Base-by-base conservation (phyloP, 257 asterid species). In the Dorcoceras hygrometricum region DNA sequence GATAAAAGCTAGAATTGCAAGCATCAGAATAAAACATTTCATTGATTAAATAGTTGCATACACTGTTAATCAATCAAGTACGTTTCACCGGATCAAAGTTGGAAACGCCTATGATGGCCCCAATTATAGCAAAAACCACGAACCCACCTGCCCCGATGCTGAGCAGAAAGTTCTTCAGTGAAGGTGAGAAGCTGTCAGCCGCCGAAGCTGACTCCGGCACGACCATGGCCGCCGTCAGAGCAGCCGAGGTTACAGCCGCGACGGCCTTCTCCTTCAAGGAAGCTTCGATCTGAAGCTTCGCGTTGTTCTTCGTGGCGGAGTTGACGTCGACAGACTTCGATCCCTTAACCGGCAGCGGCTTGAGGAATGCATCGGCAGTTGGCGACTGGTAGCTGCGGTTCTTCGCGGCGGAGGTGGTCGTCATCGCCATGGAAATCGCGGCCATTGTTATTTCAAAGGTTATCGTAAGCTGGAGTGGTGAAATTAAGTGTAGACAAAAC, bases 91-190 rank as follows among this genome's bases (percentile, higher is more conserved):
- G 51, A 4, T 43, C 51, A 4, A 43, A 12, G 51, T 43, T 43
- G 51, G 51, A 43, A 14, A 43, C 51, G 19, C 51, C 51, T 12
- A 43, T 43, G 19, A 43, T 19, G 4, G 51, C 51, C 19, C 51
- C 51, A 14, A 43, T 43, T 6, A 43, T 43, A 6, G 51, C 51
- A 4, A 43, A 43, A 43, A 43, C 6, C 6, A 43, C 51, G 19
- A 43, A 43, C 19, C 51, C 51, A 43, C 51, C 51, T 43, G 51
- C 51, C n/a, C 19, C 51, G 51, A 43, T 43, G 51, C 51, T 84
- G 28, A 82, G 80, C 78, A 82, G 73, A 76, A 84, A 84, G 75
- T 84, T 84, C 83, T 79, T 79, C 62, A 81, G 80, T 16, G 89
- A 84, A 11, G 85, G 89, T 31, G 73, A 63, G 57, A 76, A 2